Conservation (phyloP, 495 filamentous ascomycete species). For the Hypoxylon rickii region DNA sequence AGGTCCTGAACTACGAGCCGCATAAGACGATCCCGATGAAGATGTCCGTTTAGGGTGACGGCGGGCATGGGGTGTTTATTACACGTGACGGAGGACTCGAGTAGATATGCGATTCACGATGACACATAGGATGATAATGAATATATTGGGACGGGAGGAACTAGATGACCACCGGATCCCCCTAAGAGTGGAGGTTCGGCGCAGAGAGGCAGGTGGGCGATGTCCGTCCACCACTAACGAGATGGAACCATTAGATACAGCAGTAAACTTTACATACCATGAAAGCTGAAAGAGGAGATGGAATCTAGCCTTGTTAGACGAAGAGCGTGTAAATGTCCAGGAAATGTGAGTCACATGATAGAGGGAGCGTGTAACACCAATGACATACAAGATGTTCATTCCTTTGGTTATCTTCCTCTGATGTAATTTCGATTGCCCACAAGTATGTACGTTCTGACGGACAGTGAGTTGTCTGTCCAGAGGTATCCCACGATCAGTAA, state of each 20-base stretch:
- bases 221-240: no score
- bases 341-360: no score
- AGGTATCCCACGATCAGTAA: no score
- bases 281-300: no score
- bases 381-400: not conserved
- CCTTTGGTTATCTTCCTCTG: no score
- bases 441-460: no score
- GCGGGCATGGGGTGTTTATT: not conserved
- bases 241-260: no score
- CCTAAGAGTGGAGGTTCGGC: not conserved
- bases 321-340: not conserved
- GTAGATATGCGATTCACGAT: not conserved
- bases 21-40: constrained; percentile 94
- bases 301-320: not conserved
- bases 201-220: not conserved
- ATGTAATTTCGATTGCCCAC: no score
- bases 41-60: constrained; percentile 77
- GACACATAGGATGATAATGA: constrained; percentile 23
- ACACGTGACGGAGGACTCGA: not conserved
- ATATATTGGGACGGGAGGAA: not conserved
- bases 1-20: constrained; percentile 84
- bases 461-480: no score
- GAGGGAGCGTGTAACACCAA: no score
- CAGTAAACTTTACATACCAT: no score
- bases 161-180: not conserved